These are phyloP conservation scores for Penicillium angulare DNA, from an alignment of 495 filamentous ascomycete genomes.

Conservation along the genomic window DNA sequence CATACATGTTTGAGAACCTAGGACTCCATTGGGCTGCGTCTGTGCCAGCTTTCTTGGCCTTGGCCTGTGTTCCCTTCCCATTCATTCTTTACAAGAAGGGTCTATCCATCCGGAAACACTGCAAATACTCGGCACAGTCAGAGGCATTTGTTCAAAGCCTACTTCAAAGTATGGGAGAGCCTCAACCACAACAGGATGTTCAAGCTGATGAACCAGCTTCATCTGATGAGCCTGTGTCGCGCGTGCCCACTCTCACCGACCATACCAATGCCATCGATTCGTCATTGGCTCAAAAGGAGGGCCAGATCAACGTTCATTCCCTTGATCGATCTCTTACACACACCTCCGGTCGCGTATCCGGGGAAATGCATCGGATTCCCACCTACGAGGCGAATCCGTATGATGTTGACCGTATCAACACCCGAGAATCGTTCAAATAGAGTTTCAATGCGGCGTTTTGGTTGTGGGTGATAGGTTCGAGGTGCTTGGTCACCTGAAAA, in stretches of 20 bases:
- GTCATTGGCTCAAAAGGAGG: slow-evolving; percentile 10
- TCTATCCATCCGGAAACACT: slow-evolving; percentile 55
- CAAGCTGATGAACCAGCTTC: not conserved
- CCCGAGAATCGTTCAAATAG: slow-evolving; percentile 28
- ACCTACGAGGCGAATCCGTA: slow-evolving; percentile 33
- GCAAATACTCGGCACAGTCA: slow-evolving; percentile 62
- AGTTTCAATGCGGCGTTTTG: too few relatives aligned
- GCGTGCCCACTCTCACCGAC: not conserved
- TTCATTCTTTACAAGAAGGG: slow-evolving; percentile 69
- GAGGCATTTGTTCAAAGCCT: slow-evolving; percentile 31
- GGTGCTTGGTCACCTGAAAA: not conserved
- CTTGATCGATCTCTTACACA: slow-evolving; percentile 11
- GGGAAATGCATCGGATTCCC: slow-evolving; percentile 15
- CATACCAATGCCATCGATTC: not conserved
- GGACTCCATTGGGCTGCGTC: slow-evolving; percentile 76
- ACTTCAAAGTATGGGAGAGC: not conserved
- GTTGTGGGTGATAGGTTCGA: not conserved
- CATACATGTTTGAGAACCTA: slow-evolving; percentile 66
- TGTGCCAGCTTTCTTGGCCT: slow-evolving; percentile 68
- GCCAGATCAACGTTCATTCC: slow-evolving; percentile 1
- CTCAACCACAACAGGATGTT: not conserved
- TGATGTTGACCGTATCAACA: slow-evolving; percentile 31
- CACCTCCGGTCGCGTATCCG: slow-evolving; percentile 2
- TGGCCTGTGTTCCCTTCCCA: slow-evolving; percentile 70
- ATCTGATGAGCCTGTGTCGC: slow-evolving; percentile 1